These are phyloP conservation scores for Aureobasidium sp. DNA, from an alignment of 2,329 filamentous ascomycete species.

Conservation along the genomic window DNA sequence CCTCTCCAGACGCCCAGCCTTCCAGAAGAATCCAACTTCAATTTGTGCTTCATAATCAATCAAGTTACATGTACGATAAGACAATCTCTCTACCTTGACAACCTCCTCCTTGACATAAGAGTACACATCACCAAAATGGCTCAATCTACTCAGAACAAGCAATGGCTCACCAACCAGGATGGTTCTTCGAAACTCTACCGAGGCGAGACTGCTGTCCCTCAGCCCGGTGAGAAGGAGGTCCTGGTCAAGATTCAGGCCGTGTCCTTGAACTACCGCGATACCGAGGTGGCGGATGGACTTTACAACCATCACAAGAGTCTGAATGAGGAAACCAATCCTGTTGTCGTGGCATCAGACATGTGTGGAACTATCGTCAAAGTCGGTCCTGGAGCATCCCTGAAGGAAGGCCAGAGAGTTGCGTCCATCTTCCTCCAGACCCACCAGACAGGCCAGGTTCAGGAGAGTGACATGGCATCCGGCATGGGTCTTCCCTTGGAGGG, in stretches of 20 bases:
- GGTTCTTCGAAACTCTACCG: slow-evolving; percentile 35
- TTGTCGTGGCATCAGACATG: slow-evolving; percentile 64
- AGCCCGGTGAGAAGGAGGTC: slow-evolving; percentile 30
- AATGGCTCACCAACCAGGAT: slow-evolving; percentile 36
- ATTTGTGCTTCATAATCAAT: slow-evolving; percentile 7
- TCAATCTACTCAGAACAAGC: slow-evolving; percentile 23
- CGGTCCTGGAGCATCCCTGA: slow-evolving; percentile 18
- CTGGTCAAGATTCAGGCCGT: slow-evolving; percentile 46
- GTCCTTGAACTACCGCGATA: slow-evolving; percentile 46
- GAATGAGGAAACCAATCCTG: slow-evolving; percentile 26
- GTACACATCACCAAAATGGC: slow-evolving; percentile 13
- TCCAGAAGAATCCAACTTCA: background rate
- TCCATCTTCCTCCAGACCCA: slow-evolving; percentile 51
- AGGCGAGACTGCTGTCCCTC: slow-evolving; percentile 15
- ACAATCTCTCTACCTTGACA: background rate
- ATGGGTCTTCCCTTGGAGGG: slow-evolving; percentile 40
- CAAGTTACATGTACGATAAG: background rate
- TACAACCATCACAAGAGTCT: slow-evolving; percentile 58
- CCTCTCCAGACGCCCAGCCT: background rate
- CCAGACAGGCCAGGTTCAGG: slow-evolving; percentile 30
- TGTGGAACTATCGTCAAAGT: slow-evolving; percentile 51
- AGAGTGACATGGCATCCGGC: slow-evolving; percentile 43
- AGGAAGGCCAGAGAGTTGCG: slow-evolving; percentile 20
- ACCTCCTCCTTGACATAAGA: background rate
- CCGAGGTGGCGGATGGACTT: slow-evolving; percentile 54